These are phyloP conservation scores for Pochonia chlamydosporia DNA, from an alignment of 2,329 filamentous ascomycete species.

Conservation along the genomic window DNA sequence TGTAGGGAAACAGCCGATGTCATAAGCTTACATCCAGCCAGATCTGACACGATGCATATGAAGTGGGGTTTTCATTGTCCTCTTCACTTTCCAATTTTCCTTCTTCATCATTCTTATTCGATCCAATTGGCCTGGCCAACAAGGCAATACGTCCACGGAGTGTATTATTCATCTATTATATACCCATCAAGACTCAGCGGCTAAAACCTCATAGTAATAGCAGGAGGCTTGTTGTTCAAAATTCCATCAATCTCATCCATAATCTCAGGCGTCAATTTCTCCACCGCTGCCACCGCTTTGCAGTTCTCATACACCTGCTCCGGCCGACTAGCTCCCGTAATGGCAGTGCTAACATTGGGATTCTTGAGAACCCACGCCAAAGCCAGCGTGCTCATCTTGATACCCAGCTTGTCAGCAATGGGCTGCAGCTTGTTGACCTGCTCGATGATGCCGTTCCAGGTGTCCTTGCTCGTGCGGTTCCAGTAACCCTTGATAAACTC, in stretches of 20 bases:
- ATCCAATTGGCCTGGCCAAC: no score
- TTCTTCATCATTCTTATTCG: no score
- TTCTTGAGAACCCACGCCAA: constrained; percentile 60
- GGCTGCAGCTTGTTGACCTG: constrained; percentile 54
- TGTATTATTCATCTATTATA: background rate
- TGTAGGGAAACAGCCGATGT: no score
- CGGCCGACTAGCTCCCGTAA: constrained; percentile 52
- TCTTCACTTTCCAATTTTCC: no score
- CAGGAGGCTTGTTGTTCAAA: constrained; percentile 52
- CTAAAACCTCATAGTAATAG: constrained; percentile 28
- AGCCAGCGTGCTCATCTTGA: constrained; percentile 50
- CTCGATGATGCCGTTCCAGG: constrained; percentile 50
- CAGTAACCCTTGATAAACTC: constrained; percentile 49
- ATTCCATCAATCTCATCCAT: constrained; percentile 54
- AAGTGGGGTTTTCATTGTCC: no score
- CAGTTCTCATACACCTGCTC: constrained; percentile 58
- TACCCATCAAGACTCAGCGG: background rate
- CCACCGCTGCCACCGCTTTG: constrained; percentile 43
- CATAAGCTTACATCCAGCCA: no score
- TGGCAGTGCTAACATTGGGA: constrained; percentile 54
- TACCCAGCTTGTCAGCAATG: constrained; percentile 58
- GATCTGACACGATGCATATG: no score
- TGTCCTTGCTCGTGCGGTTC: constrained; percentile 44
- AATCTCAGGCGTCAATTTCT: constrained; percentile 54
- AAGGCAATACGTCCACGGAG: no score